Conservation (phyloP, 176 grass and related monocot genomes). For the Carex myosuroides region DNA sequence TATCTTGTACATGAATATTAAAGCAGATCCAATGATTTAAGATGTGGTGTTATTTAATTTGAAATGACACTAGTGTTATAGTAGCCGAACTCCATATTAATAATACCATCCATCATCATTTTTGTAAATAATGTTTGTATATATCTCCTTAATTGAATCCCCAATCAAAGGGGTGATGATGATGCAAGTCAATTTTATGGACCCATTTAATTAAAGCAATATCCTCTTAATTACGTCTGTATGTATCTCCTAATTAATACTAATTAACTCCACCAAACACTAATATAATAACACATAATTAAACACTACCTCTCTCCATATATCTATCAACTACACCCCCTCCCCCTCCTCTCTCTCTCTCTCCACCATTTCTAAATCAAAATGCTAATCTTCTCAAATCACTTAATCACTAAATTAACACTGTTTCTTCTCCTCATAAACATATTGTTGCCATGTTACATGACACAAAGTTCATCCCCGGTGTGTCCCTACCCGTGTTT, state of each 20-base stretch:
- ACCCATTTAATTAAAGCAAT: too few species aligned
- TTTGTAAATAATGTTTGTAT: too few species aligned
- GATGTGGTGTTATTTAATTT: too few species aligned
- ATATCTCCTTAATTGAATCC: too few species aligned
- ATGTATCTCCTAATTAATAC: neutral
- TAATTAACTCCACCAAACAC: neutral
- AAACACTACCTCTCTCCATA: neutral
- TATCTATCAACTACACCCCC: neutral
- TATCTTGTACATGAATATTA: too few species aligned
- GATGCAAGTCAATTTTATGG: too few species aligned
- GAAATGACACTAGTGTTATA: too few species aligned
- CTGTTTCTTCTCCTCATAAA: slow-evolving; percentile 5
- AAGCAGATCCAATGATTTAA: too few species aligned
- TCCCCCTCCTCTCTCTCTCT: neutral
- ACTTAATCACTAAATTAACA: neutral
- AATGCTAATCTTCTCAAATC: neutral
- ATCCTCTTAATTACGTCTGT: too few species aligned
- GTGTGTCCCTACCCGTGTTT: slow-evolving; percentile 32
- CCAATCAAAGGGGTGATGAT: too few species aligned
- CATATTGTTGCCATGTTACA: neutral
- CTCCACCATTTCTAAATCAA: neutral
- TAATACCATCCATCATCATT: too few species aligned
- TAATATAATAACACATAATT: neutral
- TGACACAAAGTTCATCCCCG: slow-evolving; percentile 9
- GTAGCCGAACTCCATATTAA: too few species aligned